Evolutionary conservation across 2,329 filamentous ascomycete species (phyloP), one percentile per base, ranked within the genome.

Genomic region (Fusarium odoratissimum): DNA sequence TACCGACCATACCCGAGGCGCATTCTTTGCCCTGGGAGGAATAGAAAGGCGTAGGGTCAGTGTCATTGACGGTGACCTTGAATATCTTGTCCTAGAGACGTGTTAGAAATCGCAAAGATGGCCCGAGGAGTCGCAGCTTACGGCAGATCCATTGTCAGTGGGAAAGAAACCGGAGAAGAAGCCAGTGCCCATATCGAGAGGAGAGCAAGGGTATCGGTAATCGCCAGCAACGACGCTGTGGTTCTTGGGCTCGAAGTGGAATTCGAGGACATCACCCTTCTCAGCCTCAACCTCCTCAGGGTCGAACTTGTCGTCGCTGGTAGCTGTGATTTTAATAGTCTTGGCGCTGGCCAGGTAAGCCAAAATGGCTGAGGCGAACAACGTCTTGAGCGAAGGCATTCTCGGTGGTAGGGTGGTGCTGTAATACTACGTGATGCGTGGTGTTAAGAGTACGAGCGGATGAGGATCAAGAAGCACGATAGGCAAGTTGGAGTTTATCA

Each of bases 1-100:
- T 81, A 62, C 80, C 82, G n/a, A 82, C 81, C 82, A 83, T 83
- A 58, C 82, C 82, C 17, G 71, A 60, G 25, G 80, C 63, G 64
- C 82, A 83, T 55, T 83, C 81, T 31, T 78, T 73, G n/a, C 75
- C 80, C 45, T 82, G 81, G 11, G 80, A 81, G n/a, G 82, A 84
- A 69, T 83, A 83, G 73, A 83, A 83, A n/a, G 76, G 74, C 13
- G 80, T 76, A 37, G 82, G 79, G 3, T 82, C 76, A 10, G 77
- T 80, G 66, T 76, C 68, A 55, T 79, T 78, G 62, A 83, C 55
- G 4, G 67, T 77, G 61, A 84, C 79, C 60, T 77, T 77, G 74
- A 83, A 83, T 30, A 82, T 72, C 46, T 82, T 75, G 70, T 78
- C 73, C 81, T 83, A 30, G 19, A 37, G 35, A 35, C 5, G n/a